These are phyloP conservation scores for Sugiyamaella valdiviana DNA, from an alignment of 805 yeast species.

Conservation along the genomic window DNA sequence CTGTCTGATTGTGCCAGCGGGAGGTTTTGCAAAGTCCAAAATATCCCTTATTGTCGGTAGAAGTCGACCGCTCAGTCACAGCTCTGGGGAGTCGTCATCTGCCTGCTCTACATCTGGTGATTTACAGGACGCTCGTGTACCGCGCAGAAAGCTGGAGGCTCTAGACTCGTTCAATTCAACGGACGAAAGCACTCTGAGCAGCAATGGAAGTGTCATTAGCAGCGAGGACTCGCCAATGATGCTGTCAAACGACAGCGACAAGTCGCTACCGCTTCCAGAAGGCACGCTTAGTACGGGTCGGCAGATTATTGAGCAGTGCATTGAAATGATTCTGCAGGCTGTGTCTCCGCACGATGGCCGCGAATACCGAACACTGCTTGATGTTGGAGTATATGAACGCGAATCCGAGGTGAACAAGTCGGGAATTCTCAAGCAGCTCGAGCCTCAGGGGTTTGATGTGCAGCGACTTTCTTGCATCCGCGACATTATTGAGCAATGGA, in stretches of 20 bases:
- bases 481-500: slow-evolving; percentile 18
- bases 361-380: slow-evolving; percentile 10
- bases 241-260: neutral
- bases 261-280: neutral
- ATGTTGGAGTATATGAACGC: slow-evolving; percentile 3
- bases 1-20: neutral
- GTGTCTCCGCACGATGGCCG: slow-evolving; percentile 10
- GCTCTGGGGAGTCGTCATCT: neutral
- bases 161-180: neutral
- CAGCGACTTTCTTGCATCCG: slow-evolving; percentile 8
- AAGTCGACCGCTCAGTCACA: neutral
- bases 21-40: neutral
- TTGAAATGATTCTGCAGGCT: slow-evolving; percentile 2
- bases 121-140: neutral
- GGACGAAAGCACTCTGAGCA: neutral
- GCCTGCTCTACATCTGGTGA: neutral
- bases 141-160: neutral
- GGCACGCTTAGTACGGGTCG: neutral
- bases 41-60: neutral
- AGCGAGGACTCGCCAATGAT: neutral
- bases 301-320: slow-evolving; percentile 3
- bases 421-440: slow-evolving; percentile 2
- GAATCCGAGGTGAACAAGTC: slow-evolving; percentile 3
- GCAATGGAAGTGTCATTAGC: neutral
- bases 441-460: neutral